Evolutionary conservation across 2,329 filamentous ascomycete genomes (phyloP).

Genomic region (Mycogone perniciosa): DNA sequence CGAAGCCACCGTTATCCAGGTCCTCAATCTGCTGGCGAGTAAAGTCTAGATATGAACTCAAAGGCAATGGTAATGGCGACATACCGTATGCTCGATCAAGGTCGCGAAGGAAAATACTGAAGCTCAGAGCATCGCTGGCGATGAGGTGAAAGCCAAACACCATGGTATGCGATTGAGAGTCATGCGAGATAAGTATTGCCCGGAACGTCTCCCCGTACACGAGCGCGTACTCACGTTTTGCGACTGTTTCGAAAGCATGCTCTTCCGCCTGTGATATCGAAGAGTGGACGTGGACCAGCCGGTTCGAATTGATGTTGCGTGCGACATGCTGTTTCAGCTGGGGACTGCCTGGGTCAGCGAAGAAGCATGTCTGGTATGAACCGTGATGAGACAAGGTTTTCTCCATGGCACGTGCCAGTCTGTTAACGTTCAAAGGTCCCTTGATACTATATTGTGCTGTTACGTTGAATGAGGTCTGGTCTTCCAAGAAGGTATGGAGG

Average conservation of each 20-base stretch:
- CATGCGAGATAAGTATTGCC: conserved; percentile 28
- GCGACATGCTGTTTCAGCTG: not conserved
- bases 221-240: conserved; percentile 30
- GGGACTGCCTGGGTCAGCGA: not conserved
- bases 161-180: conserved; percentile 31
- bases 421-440: not conserved
- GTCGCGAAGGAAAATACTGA: conserved; percentile 37
- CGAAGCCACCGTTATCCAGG: not conserved
- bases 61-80: not conserved
- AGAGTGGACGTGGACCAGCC: not conserved
- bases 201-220: conserved; percentile 27
- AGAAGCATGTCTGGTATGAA: not conserved
- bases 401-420: not conserved
- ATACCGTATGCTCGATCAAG: conserved; percentile 35
- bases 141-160: conserved; percentile 45
- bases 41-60: not conserved
- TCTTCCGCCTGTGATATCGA: not conserved
- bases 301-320: not conserved
- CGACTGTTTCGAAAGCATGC: not conserved
- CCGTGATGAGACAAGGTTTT: not conserved
- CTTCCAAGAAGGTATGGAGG: not conserved
- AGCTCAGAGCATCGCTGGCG: conserved; percentile 42
- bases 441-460: not conserved
- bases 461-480: not conserved
- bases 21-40: not conserved